These are phyloP conservation scores for Biscogniauxia mediterranea DNA, from an alignment of 2,329 filamentous ascomycete genomes.

Conservation along the genomic window DNA sequence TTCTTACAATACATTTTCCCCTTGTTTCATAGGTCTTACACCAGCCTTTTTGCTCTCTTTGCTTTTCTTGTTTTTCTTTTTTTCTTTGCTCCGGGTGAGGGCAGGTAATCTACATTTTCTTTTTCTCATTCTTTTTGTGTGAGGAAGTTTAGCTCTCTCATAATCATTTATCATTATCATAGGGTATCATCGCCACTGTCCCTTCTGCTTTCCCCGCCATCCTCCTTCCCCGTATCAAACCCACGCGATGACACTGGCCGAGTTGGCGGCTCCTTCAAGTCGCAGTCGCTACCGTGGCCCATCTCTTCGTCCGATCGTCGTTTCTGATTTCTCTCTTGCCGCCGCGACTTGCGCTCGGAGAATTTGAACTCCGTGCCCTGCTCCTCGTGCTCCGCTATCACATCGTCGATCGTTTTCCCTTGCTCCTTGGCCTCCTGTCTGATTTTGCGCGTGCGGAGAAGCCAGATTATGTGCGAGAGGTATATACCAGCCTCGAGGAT, in stretches of 20 bases:
- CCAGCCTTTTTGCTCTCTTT: no score
- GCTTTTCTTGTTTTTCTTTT: no score
- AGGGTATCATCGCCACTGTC: neutral
- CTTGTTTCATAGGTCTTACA: no score
- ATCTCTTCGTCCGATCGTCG: constrained; percentile 15
- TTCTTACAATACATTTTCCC: no score
- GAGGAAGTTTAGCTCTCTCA: neutral
- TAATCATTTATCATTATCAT: neutral
- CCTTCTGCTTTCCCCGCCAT: neutral
- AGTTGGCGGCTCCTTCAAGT: neutral
- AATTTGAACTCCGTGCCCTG: constrained; percentile 36
- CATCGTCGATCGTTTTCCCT: constrained; percentile 55
- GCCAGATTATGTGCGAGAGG: constrained; percentile 57
- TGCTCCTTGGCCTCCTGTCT: constrained; percentile 49
- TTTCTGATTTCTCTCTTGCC: constrained; percentile 7
- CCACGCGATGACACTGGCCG: neutral
- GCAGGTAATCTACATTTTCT: neutral
- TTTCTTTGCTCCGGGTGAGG: no score
- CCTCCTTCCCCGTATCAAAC: neutral
- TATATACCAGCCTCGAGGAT: constrained; percentile 61
- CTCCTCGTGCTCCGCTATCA: constrained; percentile 38
- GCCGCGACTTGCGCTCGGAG: constrained; percentile 30
- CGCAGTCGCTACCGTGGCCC: neutral
- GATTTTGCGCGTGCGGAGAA: constrained; percentile 51
- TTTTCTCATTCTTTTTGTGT: neutral